Base-by-base conservation (phyloP, 768 basidiomycete species). In the Russula virescens region DNA sequence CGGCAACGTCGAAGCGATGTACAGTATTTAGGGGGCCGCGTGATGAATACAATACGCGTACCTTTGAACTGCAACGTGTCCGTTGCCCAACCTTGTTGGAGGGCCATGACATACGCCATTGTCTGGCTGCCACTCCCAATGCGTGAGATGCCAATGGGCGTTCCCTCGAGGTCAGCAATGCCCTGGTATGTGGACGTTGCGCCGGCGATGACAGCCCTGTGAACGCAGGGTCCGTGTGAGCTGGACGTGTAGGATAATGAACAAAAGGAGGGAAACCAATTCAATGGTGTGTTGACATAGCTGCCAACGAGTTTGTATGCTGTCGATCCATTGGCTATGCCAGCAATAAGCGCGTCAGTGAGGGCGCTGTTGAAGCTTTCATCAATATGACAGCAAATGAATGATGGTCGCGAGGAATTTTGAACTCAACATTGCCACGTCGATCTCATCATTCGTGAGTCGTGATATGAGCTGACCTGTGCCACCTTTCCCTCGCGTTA, bases 61-160 rank as follows among this genome's bases (percentile, higher is more conserved):
- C 94, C 83, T 78, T 88, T 79, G 72, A 93, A 96, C 69, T 81
- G 78, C 66, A 92, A 73, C 23, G 80, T 70, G 45, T 82, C 77
- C 1, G 82, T 73, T 68, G 76, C 76, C 94, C 94, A 97, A 18
- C 86, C 86, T 71, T 96, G 84, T 66, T 95, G 88, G 35, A 91
- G 75, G 5, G 91, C 91, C 89, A 97, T 91, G 26, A 97, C 93
- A 66, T 88, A 91, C 3, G 94, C 95, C 94, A 98, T 98, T 1
- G 91, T 93, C 72, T 95, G 89, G 66, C 88, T 90, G 25, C 94
- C 94, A 68, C 91, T 96, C 68, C 94, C 96, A 51, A 83, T 76
- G 43, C 96, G 78, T 26, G 93, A 96, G 57, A 98, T 96, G 4
- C 96, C 96, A 35, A 97, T 80, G 4, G 85, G 88, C 0, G 91